These are phyloP conservation scores for Cryoendolithus antarcticus DNA, from an alignment of 2,329 filamentous ascomycete genomes.

Conservation along the genomic window DNA sequence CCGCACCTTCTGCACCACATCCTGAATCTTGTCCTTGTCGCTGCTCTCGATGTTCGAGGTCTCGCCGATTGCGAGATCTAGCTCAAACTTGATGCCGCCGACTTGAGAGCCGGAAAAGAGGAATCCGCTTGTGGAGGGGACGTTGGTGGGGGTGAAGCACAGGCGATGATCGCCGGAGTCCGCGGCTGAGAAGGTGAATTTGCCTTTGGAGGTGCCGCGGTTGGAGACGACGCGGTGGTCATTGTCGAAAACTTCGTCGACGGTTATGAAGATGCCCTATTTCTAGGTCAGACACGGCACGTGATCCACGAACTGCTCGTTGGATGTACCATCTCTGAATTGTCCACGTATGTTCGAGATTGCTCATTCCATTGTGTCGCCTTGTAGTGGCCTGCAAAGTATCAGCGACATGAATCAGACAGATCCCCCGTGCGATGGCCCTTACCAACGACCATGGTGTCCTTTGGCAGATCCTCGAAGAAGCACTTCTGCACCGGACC, in stretches of 20 bases:
- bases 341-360: conserved; percentile 54
- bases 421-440: not conserved
- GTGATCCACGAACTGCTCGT: no score
- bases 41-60: conserved; percentile 85
- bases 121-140: conserved; percentile 58
- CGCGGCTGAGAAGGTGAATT: conserved; percentile 90
- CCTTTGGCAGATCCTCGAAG: conserved; percentile 95
- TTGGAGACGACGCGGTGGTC: conserved; percentile 92
- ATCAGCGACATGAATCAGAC: no score
- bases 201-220: conserved; percentile 60
- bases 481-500: conserved; percentile 82
- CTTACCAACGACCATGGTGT: conserved; percentile 82
- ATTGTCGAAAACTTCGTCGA: conserved; percentile 95
- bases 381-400: conserved; percentile 57
- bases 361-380: conserved; percentile 73
- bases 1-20: conserved; percentile 76
- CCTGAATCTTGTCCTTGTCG: conserved; percentile 85
- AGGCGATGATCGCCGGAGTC: conserved; percentile 89
- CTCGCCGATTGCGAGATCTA: conserved; percentile 90
- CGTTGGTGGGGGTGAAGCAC: conserved; percentile 80
- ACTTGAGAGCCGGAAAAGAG: conserved; percentile 51
- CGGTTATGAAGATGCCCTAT: conserved; percentile 70
- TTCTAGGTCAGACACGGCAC: conserved; percentile 15
- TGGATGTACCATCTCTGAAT: conserved; percentile 42
- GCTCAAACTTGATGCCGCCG: conserved; percentile 68